Base-by-base conservation (phyloP, 164 flowering plant species). In the Taxillus chinensis region DNA sequence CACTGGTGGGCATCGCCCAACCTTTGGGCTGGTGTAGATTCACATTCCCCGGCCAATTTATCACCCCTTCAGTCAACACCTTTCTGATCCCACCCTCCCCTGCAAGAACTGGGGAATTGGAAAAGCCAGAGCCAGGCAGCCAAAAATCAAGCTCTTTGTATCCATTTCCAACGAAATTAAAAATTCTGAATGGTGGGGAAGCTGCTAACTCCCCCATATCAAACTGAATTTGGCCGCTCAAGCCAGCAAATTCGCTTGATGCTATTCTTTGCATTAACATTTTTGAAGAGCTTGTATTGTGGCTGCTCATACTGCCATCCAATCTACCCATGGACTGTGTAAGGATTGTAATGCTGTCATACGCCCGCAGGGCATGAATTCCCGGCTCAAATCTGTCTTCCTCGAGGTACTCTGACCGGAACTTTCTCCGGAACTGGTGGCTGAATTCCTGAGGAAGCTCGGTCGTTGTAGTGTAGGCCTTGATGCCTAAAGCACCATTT, bases 401-500 rank as follows among this genome's bases (percentile, higher is more conserved):
- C 3, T 51, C 54, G 27, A 51, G 27, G 8, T 51, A 51, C 4
- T 51, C 27, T 2, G 27, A 51, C 27, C 54, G 54, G 6, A 51
- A 51, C 7, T 14, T n/a, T 1, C 4, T 51, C 3, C 27, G 54
- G 27, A 51, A 51, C 10, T 51, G 54, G 8, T 15, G 3, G 15
- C 54, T 51, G 54, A 51, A 51, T 5, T 51, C 54, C 54, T 51
- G 27, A 5, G 15, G 27, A 51, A 27, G 54, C 5, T 10, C 54
- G 15, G 7, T 51, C 17, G 5, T 15, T 15, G n/a, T 27, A 60
- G 64, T 71, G 59, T 68, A 45, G 13, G 65, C 67, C 68, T 67
- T 75, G 60, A 73, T 63, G 45, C 77, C 83, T n/a, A 79, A 51
- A 39, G 68, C 71, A 42, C 83, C 83, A 67, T 77, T 71, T 73